phyloP scores from a whole-genome alignment of 2,329 filamentous ascomycete genomes.

The Teratosphaeria destructans region DNA sequence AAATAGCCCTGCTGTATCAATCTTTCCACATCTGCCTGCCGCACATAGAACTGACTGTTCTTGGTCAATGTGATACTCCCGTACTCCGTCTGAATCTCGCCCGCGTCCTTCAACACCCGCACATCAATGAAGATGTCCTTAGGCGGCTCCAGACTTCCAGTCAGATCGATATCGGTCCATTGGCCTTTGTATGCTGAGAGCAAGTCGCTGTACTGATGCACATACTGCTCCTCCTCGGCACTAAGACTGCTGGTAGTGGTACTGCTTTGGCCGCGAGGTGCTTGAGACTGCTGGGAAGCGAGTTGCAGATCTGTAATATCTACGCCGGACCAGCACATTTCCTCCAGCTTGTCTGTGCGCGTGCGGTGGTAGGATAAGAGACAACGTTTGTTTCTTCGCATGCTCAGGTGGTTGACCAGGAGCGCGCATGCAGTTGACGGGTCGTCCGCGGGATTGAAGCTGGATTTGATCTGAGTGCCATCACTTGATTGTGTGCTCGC shows the following conservation, averaged over 20 bases:
- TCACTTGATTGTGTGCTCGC: constrained; percentile 16
- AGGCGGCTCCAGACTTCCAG: constrained; percentile 87
- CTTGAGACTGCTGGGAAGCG: constrained; percentile 23
- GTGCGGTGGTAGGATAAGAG: constrained; percentile 88
- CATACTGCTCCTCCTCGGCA: constrained; percentile 93
- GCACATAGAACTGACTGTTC: constrained; percentile 96
- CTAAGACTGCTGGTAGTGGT: constrained; percentile 45
- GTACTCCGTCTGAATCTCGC: constrained; percentile 98
- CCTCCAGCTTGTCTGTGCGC: constrained; percentile 81
- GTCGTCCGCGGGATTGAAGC: constrained; percentile 74
- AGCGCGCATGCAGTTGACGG: constrained; percentile 78
- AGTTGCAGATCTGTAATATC: constrained; percentile 62
- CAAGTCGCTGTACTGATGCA: constrained; percentile 81
- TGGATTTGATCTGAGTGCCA: constrained; percentile 44
- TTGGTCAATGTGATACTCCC: constrained; percentile 95
- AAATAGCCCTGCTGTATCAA: constrained; percentile 91
- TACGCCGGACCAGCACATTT: constrained; percentile 82
- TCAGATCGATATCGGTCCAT: constrained; percentile 96
- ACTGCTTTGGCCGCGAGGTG: constrained; percentile 33
- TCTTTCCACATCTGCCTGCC: constrained; percentile 89
- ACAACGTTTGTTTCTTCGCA: constrained; percentile 93
- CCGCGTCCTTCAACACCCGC: constrained; percentile 86
- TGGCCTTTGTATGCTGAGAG: constrained; percentile 95
- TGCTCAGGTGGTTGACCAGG: constrained; percentile 85
- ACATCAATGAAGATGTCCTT: constrained; percentile 95